Evolutionary conservation across 2,329 filamentous ascomycete species (phyloP).

Genomic region (Hypoxylon sp.): DNA sequence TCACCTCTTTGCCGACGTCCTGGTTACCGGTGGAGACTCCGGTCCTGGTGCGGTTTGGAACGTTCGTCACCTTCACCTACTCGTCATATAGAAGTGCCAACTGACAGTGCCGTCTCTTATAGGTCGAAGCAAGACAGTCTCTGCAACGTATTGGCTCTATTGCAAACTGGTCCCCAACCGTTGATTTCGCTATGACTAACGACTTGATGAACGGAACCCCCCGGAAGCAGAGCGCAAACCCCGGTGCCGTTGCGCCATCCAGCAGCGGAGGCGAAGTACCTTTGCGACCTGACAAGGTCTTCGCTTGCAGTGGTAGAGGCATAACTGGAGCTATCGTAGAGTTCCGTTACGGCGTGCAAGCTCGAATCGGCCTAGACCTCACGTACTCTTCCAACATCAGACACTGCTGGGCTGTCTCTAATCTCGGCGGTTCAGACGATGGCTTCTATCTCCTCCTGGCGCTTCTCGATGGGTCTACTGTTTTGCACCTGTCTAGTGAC

Average conservation of each 20-base stretch:
- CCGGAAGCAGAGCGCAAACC: constrained; percentile 57
- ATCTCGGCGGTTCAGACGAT: constrained; percentile 35
- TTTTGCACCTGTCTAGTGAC: constrained; percentile 59
- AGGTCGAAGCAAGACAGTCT: constrained; percentile 64
- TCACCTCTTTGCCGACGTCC: constrained; percentile 73
- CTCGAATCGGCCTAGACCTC: constrained; percentile 67
- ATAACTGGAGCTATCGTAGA: constrained; percentile 70
- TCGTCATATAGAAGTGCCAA: not conserved
- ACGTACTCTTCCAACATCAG: constrained; percentile 59
- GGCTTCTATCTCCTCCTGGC: constrained; percentile 56
- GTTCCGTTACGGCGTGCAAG: constrained; percentile 73
- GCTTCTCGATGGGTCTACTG: constrained; percentile 56
- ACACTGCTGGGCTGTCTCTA: constrained; percentile 61
- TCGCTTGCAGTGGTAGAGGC: constrained; percentile 71
- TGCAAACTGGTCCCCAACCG: constrained; percentile 67
- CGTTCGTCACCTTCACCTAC: constrained; percentile 53
- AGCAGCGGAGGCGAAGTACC: constrained; percentile 36
- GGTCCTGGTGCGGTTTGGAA: constrained; percentile 80
- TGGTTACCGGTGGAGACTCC: constrained; percentile 80
- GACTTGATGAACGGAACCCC: constrained; percentile 29
- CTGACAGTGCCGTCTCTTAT: constrained; percentile 19
- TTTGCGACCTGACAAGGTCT: constrained; percentile 63
- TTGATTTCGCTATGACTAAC: constrained; percentile 62
- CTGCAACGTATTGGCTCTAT: constrained; percentile 66
- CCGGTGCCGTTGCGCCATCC: constrained; percentile 50